These are phyloP conservation scores for Pelagophyceae sp. DNA, from an alignment of 352 stramenopile species.

Conservation along the genomic window DNA sequence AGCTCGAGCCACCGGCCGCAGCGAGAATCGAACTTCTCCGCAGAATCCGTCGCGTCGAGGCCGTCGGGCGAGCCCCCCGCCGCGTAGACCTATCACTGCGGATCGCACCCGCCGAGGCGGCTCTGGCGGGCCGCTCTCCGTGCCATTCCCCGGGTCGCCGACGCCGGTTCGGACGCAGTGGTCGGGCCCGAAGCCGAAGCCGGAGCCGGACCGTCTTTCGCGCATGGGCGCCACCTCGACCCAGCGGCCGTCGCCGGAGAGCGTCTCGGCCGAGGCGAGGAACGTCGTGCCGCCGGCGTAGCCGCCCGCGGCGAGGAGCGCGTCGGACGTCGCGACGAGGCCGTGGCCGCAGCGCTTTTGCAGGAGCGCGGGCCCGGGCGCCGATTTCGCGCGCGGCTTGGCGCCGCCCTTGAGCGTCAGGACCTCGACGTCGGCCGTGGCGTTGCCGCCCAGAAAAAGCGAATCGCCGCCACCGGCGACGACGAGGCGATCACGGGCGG, in stretches of 20 bases:
- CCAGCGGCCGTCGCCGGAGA: neutral
- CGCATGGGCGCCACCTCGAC: neutral
- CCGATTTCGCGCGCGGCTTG: neutral
- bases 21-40: neutral
- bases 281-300: neutral
- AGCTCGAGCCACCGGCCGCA: neutral
- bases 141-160: no score
- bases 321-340: neutral
- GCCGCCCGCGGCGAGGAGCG: neutral
- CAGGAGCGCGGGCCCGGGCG: neutral
- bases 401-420: neutral
- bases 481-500: neutral
- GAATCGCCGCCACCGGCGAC: neutral
- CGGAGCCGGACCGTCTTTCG: neutral
- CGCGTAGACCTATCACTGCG: constrained; percentile 3
- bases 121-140: no score
- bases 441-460: neutral
- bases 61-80: constrained; percentile 14
- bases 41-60: neutral
- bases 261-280: neutral
- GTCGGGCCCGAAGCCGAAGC: neutral
- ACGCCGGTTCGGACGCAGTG: no score
- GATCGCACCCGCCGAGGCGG: no score
- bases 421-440: neutral
- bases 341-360: neutral